These are phyloP conservation scores for Aurinia saxatilis DNA, from an alignment of 345 rosid species.

Conservation along the genomic window DNA sequence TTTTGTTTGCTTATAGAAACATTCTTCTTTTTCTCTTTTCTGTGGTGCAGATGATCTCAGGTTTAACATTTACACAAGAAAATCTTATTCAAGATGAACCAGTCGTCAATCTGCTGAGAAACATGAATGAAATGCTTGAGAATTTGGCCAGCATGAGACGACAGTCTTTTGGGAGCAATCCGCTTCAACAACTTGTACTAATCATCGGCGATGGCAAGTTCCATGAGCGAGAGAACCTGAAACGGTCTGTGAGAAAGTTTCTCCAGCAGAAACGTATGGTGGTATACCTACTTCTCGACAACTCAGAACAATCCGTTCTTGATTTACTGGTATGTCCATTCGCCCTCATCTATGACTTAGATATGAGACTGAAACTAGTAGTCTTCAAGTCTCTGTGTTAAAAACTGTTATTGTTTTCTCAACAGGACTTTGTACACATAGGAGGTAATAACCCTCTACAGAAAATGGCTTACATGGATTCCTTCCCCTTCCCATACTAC, in stretches of 20 bases:
- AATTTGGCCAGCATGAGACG: slow-evolving; percentile 54
- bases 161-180: slow-evolving; percentile 89
- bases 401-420: not conserved
- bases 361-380: not conserved
- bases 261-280: slow-evolving; percentile 80
- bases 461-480: slow-evolving; percentile 59
- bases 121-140: slow-evolving; percentile 67
- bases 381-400: not conserved
- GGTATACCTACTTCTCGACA: slow-evolving; percentile 78
- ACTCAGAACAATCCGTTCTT: slow-evolving; percentile 55
- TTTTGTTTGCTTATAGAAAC: not conserved
- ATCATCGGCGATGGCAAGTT: slow-evolving; percentile 86
- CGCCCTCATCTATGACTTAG: not conserved
- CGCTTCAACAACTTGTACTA: slow-evolving; percentile 90
- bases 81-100: slow-evolving; percentile 77
- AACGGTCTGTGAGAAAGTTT: slow-evolving; percentile 65
- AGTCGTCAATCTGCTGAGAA: slow-evolving; percentile 63
- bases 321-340: slow-evolving; percentile 48
- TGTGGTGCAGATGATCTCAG: slow-evolving; percentile 68
- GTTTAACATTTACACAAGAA: slow-evolving; percentile 82
- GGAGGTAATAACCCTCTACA: slow-evolving; percentile 29
- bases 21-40: too few relatives aligned
- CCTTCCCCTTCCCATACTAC: slow-evolving; percentile 89
- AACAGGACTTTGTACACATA: slow-evolving; percentile 49
- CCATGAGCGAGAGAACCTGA: slow-evolving; percentile 80